Percentiles rank a stretch among this genome's conserved stretches.
These are phyloP conservation scores for Teratosphaeria nubilosa DNA, from an alignment of 2,329 filamentous ascomycete species.

Conservation along the genomic window DNA sequence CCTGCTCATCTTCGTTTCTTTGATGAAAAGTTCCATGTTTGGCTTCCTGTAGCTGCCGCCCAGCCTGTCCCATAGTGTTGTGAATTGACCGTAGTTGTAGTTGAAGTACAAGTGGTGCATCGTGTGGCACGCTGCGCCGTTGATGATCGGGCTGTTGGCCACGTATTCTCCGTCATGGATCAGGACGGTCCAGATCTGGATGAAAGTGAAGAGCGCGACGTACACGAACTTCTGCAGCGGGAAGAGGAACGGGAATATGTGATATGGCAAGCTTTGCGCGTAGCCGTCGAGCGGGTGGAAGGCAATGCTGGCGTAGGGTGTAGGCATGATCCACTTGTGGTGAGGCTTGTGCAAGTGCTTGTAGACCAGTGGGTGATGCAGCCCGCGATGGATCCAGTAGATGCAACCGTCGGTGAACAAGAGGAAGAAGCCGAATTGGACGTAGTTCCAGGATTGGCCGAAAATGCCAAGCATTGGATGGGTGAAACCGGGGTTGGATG, in stretches of 20 bases:
- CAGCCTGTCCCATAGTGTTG: conserved; percentile 80
- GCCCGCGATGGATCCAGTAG: conserved; percentile 81
- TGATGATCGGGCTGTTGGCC: conserved; percentile 80
- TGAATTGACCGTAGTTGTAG: conserved; percentile 93
- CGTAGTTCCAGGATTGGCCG: conserved; percentile 52
- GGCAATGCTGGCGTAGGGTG: conserved; percentile 81
- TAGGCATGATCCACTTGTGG: conserved; percentile 99
- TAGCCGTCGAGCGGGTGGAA: conserved; percentile 94
- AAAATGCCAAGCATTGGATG: conserved; percentile 20
- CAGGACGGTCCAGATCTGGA: conserved; percentile 95
- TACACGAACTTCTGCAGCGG: conserved; percentile 87
- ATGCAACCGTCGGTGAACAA: conserved; percentile 82
- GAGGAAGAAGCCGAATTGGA: conserved; percentile 83
- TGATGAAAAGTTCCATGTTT: conserved; percentile 73
- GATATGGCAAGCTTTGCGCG: conserved; percentile 80
- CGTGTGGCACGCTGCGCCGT: conserved; percentile 88
- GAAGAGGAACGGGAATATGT: conserved; percentile 85
- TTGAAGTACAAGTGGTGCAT: conserved; percentile 83
- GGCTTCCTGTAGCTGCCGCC: conserved; percentile 80
- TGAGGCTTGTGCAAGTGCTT: conserved; percentile 90
- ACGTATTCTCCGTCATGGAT: conserved; percentile 95
- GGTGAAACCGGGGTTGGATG: conserved; percentile 17
- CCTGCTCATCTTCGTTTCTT: conserved; percentile 75
- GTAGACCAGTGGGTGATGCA: conserved; percentile 75
- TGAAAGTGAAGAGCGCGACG: conserved; percentile 75